Evolutionary conservation across 2,329 filamentous ascomycete genomes (phyloP), one percentile per base, ranked within the genome.

Genomic region (Aspergillus aculeatus): DNA sequence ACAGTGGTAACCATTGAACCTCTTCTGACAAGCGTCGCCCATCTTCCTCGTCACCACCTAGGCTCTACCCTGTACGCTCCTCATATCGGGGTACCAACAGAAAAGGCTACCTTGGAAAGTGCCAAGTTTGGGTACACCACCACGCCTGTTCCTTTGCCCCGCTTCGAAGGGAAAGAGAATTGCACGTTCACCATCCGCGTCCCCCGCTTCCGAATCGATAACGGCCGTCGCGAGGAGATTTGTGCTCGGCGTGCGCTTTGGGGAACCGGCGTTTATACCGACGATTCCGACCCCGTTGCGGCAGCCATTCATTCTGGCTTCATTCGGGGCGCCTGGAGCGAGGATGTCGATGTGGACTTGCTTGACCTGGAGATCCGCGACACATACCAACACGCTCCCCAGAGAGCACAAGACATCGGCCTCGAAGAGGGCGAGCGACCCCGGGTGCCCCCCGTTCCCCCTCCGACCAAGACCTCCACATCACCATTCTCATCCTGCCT

Each of bases 231-330:
- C 31, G 90, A 95, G 71, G 91, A 96, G 66, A 93, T 98, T 54
- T 96, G 92, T 11, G 80, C 86, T 7, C 85, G 91, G 35, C 85
- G 89, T 21, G 90, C 91, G 7, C 75, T 99, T 0, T 99, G 94
- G 93, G 95, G 95, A 1, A 95, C 92, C 0, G 93, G 96, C 41
- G 84, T 99, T 6, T 98, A 98, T 72, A 96, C 92, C 0, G 95
- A 99, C 68, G 95, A 99, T 75, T 96, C 92, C 0, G 95, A 99
- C 71, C 87, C 95, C 0, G 84, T 99, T 24, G 94, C 92, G 0
- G 93, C 94, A 2, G 94, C 93, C 61, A 94, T 99, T 50, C 95
- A 99, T 73, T 88, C 88, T 1, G 95, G 95, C 3, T 98, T 92
- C 87, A 89, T 99, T 66, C 87, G 89, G 47, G 94, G 94, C 35